Base-by-base conservation (phyloP, 2,329 filamentous ascomycete genomes). In the Pleurostoma richardsiae region DNA sequence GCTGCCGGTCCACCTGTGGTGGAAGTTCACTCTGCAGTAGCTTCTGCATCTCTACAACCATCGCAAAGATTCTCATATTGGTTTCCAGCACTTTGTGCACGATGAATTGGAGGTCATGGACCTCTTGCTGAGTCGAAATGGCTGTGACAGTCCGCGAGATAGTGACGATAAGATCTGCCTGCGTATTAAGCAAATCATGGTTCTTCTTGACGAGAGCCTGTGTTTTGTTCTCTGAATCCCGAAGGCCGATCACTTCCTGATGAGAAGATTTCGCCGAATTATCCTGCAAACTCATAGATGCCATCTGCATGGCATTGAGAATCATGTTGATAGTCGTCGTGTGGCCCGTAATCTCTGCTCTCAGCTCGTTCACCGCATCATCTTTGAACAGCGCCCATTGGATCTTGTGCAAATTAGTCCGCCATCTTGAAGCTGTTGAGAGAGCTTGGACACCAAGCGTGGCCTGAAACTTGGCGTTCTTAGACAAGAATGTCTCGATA, bases 361-460 rank as follows among this genome's bases (percentile, higher is more conserved):
- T 42, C 27, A 47, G 41, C 5, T 29, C 29, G 10, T 47, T 39
- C 7, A 47, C 30, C 8, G 19, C 41, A 28, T 10, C 30, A 31
- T 44, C 39, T n/a, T 30, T 48, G 29, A 27, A 41, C 11, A 48
- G 10, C 8, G 46, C 42, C 42, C 39, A 48, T 29, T 48, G 42
- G 10, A 41, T 36, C 30, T 48, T 43, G 30, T 44, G 42, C 10
- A 44, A 29, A 28, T 38, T 30, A n/a, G 30, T 7, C 10, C 30
- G 6, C 39, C 42, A 44, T 11, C 11, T 4, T 5, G 46, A 10
- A 19, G 19, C 19, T 11, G 10, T 3, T n/a, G n/a, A 30, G 19
- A 31, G 26, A 4, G 46, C 10, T 4, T 38, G 29, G 1, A 30
- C 4, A 3, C 39, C 39, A 2, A 42, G 19, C 2, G 39, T 41